These are phyloP conservation scores for Diaporthe ampelina DNA, from an alignment of 2,329 filamentous ascomycete genomes.

Conservation along the genomic window DNA sequence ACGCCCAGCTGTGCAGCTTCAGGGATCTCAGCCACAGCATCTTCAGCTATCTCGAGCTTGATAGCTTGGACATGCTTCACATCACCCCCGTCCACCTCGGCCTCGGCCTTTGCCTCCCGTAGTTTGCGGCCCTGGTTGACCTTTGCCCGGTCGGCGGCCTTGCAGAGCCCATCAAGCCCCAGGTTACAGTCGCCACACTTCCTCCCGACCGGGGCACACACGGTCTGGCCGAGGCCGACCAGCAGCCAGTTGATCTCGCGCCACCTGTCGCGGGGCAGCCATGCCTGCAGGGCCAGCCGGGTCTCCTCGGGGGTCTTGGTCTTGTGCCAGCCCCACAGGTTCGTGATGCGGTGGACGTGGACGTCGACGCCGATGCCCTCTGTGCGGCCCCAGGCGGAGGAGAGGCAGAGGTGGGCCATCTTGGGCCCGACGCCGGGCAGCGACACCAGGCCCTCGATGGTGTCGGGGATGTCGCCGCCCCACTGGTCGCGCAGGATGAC, in stretches of 20 bases:
- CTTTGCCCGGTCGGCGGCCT: constrained; percentile 76
- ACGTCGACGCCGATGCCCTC: constrained; percentile 93
- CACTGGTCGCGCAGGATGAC: constrained; percentile 79
- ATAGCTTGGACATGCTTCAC: constrained; percentile 28
- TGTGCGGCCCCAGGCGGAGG: constrained; percentile 73
- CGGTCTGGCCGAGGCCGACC: constrained; percentile 88
- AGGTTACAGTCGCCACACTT: constrained; percentile 90
- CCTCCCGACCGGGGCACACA: constrained; percentile 84
- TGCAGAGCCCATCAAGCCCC: constrained; percentile 82
- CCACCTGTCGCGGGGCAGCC: constrained; percentile 89
- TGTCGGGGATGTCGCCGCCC: constrained; percentile 83
- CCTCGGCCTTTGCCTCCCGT: constrained; percentile 53
- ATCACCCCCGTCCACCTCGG: constrained; percentile 46
- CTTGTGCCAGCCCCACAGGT: constrained; percentile 92
- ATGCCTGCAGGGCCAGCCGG: constrained; percentile 79
- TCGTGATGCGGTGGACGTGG: constrained; percentile 94
- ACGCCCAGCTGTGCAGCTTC: constrained; percentile 38
- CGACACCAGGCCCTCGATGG: constrained; percentile 79
- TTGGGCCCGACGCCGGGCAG: constrained; percentile 93
- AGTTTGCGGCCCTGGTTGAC: constrained; percentile 69
- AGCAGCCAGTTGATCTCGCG: constrained; percentile 92
- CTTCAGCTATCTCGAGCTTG: constrained; percentile 46
- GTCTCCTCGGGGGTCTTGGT: constrained; percentile 88
- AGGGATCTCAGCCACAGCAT: constrained; percentile 45
- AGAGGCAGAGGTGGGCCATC: constrained; percentile 92